A percentile compares a stretch with the other conserved stretches of the same genome.
Evolutionary conservation across 31 red algal genomes (phyloP).

Genomic region (Porphyra umbilicalis): DNA sequence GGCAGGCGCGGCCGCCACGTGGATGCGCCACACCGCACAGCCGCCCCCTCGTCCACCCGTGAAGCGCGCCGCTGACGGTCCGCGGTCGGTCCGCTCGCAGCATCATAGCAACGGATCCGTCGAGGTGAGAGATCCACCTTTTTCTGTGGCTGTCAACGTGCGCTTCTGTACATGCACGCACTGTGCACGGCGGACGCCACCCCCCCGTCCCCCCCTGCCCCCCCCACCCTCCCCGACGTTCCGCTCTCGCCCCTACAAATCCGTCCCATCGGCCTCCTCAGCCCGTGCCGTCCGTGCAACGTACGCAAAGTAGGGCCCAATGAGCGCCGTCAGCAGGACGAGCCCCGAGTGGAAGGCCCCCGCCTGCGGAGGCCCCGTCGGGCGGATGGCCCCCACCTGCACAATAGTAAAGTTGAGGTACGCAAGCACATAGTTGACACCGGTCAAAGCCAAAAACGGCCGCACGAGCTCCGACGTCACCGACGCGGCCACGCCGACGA

Average conservation of each 20-base stretch:
- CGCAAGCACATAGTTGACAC: conserved; percentile 39
- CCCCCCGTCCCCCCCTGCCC: neutral
- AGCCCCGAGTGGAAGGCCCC: conserved; percentile 50
- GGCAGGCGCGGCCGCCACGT: too few species aligned
- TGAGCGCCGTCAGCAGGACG: conserved; percentile 39
- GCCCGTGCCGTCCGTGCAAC: neutral
- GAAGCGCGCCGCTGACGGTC: too few species aligned
- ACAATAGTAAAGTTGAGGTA: conserved; percentile 59
- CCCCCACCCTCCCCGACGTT: neutral
- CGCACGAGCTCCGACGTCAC: conserved; percentile 6
- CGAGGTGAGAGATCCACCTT: too few species aligned
- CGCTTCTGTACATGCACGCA: too few species aligned
- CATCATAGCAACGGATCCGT: too few species aligned
- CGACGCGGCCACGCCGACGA: conserved; percentile 8
- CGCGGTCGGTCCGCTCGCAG: too few species aligned
- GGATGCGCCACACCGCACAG: too few species aligned
- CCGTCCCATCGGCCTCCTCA: neutral
- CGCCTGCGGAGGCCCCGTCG: conserved; percentile 1
- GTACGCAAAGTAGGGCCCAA: conserved; percentile 43
- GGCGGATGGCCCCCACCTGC: conserved; percentile 28
- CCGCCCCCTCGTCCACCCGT: too few species aligned
- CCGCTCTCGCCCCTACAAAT: neutral
- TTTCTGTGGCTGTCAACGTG: too few species aligned
- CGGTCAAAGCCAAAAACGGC: conserved; percentile 4
- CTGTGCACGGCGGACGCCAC: too few species aligned